These are phyloP conservation scores for Zymoseptoria brevis DNA, from an alignment of 2,329 filamentous ascomycete genomes.

Conservation along the genomic window DNA sequence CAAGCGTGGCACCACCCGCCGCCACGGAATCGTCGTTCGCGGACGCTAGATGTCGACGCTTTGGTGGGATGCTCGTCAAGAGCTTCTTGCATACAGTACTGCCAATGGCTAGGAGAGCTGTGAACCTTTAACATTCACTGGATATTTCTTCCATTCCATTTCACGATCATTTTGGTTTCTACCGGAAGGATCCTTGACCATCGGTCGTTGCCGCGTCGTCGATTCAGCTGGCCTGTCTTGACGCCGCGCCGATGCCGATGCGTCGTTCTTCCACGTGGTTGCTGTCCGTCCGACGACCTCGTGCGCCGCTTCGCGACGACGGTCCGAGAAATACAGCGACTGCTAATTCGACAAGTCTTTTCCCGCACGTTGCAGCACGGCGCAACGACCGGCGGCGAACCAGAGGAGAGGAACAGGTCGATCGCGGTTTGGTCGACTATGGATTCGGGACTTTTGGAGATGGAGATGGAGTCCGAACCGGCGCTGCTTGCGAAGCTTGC, in stretches of 20 bases:
- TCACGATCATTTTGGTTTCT: background rate
- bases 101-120: background rate
- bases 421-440: background rate
- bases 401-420: background rate
- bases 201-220: background rate
- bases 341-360: background rate
- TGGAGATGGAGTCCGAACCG: background rate
- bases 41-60: constrained; percentile 10
- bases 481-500: background rate
- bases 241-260: background rate
- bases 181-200: background rate
- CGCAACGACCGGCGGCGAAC: background rate
- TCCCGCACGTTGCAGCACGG: background rate
- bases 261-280: background rate
- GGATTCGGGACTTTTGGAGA: background rate
- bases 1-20: constrained; percentile 32
- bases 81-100: background rate
- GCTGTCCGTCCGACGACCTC: background rate
- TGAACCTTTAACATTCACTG: background rate
- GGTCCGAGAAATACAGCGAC: background rate
- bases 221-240: background rate
- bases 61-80: background rate
- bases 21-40: constrained; percentile 40
- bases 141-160: background rate
- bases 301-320: background rate